Conservation (phyloP, 2,329 filamentous ascomycete species). For the Ilyonectria robusta region DNA sequence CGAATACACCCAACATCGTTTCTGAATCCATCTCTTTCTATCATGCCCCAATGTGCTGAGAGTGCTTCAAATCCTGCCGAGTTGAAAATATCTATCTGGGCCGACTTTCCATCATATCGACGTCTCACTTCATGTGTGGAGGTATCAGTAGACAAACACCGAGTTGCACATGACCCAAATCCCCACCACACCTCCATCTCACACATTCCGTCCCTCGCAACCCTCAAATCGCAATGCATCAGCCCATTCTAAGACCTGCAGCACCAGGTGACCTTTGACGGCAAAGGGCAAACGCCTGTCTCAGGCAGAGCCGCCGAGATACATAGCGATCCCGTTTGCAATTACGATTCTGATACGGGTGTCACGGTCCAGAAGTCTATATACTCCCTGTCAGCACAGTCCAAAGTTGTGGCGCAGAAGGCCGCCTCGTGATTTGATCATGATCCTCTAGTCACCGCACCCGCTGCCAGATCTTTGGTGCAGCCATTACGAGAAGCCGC, state of each 20-base stretch:
- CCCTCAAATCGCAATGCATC: neutral
- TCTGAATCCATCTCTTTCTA: too few species aligned
- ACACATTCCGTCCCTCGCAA: neutral
- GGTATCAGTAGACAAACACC: neutral
- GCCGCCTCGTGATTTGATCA: slow-evolving; percentile 18
- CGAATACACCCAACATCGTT: neutral
- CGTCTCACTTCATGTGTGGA: too few species aligned
- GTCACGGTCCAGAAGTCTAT: neutral
- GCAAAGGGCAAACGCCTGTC: neutral
- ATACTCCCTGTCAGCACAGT: slow-evolving; percentile 5
- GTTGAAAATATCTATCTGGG: neutral
- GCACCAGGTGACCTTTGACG: neutral
- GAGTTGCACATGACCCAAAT: neutral
- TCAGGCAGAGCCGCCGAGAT: neutral
- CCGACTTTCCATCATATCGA: neutral
- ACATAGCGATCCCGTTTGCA: neutral
- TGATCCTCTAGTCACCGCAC: neutral
- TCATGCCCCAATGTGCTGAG: too few species aligned
- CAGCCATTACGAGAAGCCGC: neutral
- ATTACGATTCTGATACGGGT: neutral
- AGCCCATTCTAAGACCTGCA: neutral
- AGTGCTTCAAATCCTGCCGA: too few species aligned
- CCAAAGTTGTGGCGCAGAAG: neutral
- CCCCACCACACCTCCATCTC: neutral
- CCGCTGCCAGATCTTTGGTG: neutral